Evolutionary conservation across 768 basidiomycete genomes (phyloP).

Genomic region (Podaxis sp.): DNA sequence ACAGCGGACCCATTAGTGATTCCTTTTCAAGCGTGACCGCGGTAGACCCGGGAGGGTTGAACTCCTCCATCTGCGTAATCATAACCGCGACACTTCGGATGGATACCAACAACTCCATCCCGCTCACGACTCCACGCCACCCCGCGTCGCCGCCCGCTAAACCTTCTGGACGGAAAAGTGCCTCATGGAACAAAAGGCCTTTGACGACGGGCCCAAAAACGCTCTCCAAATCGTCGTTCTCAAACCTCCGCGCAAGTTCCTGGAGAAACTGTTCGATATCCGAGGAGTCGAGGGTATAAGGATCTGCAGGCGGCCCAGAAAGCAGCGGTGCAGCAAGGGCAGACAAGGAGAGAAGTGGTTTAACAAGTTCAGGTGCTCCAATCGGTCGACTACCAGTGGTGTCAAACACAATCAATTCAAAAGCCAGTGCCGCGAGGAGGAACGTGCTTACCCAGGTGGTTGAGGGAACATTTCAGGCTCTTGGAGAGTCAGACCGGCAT

Average conservation of each 20-base stretch:
- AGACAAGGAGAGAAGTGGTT: conserved; percentile 74
- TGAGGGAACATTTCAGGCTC: conserved; percentile 96
- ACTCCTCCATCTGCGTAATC: conserved; percentile 74
- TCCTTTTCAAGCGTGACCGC: conserved; percentile 60
- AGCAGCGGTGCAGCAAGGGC: conserved; percentile 67
- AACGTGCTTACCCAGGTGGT: conserved; percentile 60
- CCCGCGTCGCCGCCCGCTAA: conserved; percentile 69
- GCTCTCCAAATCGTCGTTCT: conserved; percentile 74
- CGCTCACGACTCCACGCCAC: conserved; percentile 87
- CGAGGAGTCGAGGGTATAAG: conserved; percentile 54
- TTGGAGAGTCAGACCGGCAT: conserved; percentile 85
- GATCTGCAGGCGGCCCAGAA: conserved; percentile 42
- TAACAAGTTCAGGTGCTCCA: conserved; percentile 81
- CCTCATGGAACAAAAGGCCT: conserved; percentile 61
- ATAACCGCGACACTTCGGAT: conserved; percentile 82
- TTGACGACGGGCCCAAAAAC: conserved; percentile 77
- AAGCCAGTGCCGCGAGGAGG: not conserved
- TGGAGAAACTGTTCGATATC: conserved; percentile 81
- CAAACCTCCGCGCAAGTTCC: conserved; percentile 81
- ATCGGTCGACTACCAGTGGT: conserved; percentile 53
- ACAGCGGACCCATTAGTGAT: conserved; percentile 82
- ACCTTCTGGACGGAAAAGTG: conserved; percentile 65
- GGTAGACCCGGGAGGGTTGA: conserved; percentile 63
- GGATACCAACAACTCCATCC: conserved; percentile 76
- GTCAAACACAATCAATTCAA: not conserved